Percentiles rank a stretch among this genome's conserved stretches.
Conservation (phyloP, 1,139 yeast species). For the Zygoascus hellenicus region DNA sequence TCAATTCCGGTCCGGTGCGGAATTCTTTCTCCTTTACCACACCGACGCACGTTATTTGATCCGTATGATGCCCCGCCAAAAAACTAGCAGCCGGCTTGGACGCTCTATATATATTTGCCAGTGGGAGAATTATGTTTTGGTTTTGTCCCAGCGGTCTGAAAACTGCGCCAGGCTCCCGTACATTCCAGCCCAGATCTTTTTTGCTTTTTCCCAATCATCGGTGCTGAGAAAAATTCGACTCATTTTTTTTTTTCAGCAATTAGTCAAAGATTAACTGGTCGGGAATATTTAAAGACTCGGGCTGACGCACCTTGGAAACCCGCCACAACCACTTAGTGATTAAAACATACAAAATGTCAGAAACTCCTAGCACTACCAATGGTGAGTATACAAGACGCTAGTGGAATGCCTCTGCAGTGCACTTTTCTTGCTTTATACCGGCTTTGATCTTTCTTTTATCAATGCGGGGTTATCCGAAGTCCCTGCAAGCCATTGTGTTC, state of each 20-base stretch:
- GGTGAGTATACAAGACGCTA: neutral
- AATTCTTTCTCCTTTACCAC: no score
- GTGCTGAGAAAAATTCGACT: neutral
- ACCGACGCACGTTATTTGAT: no score
- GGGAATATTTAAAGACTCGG: slow-evolving; percentile 2
- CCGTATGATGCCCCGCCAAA: no score
- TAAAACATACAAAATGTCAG: slow-evolving; percentile 1
- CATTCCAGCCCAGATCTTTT: neutral
- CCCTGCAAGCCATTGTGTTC: no score
- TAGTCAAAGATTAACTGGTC: slow-evolving; percentile 2
- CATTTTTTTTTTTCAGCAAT: slow-evolving; percentile 5
- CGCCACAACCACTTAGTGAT: neutral
- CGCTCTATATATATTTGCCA: no score
- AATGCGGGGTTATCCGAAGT: no score
- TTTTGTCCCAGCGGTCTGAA: slow-evolving; percentile 6
- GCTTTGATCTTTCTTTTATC: neutral
- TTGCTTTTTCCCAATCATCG: neutral
- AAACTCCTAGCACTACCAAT: slow-evolving; percentile 3
- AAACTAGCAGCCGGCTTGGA: no score
- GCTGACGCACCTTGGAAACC: neutral
- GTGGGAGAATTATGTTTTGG: neutral
- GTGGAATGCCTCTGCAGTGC: neutral
- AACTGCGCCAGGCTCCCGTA: neutral
- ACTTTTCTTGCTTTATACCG: neutral
- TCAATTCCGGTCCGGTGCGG: no score